Percentiles rank a stretch among this genome's conserved stretches.
Evolutionary conservation across 192 early-diverging fungal genomes (phyloP).

Genomic region (Geosiphon pyriformis): DNA sequence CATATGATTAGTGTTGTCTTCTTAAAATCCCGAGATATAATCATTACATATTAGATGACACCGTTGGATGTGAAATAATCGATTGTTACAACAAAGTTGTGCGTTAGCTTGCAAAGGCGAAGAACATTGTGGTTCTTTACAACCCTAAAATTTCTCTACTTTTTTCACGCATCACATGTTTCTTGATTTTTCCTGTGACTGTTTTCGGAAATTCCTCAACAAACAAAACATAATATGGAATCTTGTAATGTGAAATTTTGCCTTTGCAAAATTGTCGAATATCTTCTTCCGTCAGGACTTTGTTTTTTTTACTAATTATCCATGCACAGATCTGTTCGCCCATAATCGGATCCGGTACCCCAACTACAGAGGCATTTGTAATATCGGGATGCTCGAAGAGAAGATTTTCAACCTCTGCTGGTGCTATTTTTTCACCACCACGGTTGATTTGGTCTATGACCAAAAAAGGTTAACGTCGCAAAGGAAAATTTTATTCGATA

Average conservation of each 20-base stretch:
- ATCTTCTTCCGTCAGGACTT: constrained; percentile 28
- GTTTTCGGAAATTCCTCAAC: constrained; percentile 41
- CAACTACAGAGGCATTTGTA: constrained; percentile 42
- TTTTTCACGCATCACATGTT: constrained; percentile 37
- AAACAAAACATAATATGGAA: constrained; percentile 35
- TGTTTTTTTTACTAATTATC: constrained; percentile 29
- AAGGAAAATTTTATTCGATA: not conserved
- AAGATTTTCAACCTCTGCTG: constrained; percentile 43
- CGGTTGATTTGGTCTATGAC: constrained; percentile 34
- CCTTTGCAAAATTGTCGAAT: constrained; percentile 37
- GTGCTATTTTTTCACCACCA: constrained; percentile 48
- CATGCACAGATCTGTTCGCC: constrained; percentile 49
- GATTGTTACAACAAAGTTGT: too few relatives aligned
- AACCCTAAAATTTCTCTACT: constrained; percentile 17
- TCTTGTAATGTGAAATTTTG: constrained; percentile 43
- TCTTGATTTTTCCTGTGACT: constrained; percentile 44
- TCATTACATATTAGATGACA: too few relatives aligned
- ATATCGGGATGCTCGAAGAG: constrained; percentile 37
- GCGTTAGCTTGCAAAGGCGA: too few relatives aligned
- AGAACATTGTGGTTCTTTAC: too few relatives aligned
- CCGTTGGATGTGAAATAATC: too few relatives aligned
- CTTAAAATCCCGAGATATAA: too few relatives aligned
- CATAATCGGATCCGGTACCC: constrained; percentile 36
- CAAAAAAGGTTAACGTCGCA: not conserved
- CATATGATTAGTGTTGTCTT: too few relatives aligned